phyloP scores from a whole-genome alignment of 306 rosid genomes.

The Mimosa bimucronata region DNA sequence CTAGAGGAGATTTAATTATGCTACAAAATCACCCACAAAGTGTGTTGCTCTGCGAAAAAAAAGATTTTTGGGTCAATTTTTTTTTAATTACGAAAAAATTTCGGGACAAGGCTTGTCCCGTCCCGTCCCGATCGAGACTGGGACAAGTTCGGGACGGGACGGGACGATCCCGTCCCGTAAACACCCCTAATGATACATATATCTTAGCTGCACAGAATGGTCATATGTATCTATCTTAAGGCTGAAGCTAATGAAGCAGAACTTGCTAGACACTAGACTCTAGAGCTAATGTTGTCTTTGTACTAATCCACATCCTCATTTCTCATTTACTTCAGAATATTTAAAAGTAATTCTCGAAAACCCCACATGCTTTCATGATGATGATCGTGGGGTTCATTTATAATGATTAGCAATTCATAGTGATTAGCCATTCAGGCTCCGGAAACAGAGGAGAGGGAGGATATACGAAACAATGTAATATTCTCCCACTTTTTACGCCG shows the following conservation, averaged over 20 bases:
- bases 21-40: no score
- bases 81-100: no score
- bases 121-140: no score
- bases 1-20: no score
- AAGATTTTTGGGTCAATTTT: no score
- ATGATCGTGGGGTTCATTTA: not conserved
- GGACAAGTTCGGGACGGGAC: no score
- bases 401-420: not conserved
- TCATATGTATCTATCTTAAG: not conserved
- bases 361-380: not conserved
- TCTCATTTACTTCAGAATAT: not conserved
- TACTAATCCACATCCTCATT: not conserved
- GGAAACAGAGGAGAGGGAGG: not conserved
- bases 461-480: not conserved
- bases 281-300: not conserved
- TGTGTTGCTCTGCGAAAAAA: no score
- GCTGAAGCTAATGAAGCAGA: not conserved
- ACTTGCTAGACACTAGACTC: not conserved
- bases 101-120: no score
- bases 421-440: not conserved
- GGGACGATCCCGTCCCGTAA: no score
- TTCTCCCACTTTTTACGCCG: no score
- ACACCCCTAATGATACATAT: no score
- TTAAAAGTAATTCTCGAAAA: not conserved
- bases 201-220: not conserved